phyloP scores from a whole-genome alignment of 2,329 filamentous ascomycete genomes.

The Alternaria infectoria region DNA sequence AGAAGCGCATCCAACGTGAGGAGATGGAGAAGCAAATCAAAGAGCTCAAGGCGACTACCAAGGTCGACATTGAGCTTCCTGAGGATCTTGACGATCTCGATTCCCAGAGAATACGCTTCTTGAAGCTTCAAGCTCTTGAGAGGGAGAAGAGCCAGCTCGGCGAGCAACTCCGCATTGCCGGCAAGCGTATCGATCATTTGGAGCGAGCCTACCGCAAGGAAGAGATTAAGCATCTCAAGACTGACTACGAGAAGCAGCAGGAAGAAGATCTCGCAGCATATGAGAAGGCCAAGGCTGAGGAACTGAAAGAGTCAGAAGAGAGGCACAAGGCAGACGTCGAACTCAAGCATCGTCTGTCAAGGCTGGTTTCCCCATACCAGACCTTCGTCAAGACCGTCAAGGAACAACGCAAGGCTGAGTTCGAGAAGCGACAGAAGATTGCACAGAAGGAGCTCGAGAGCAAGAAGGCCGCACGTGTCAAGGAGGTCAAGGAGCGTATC shows the following conservation, averaged over 20 bases:
- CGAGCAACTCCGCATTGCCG: conserved; percentile 87
- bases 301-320: conserved; percentile 76
- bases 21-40: conserved; percentile 84
- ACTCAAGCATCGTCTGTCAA: conserved; percentile 88
- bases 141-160: conserved; percentile 97
- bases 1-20: conserved; percentile 55
- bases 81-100: conserved; percentile 76
- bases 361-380: conserved; percentile 85
- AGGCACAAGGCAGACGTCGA: conserved; percentile 94
- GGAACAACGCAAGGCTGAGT: conserved; percentile 89
- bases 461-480: conserved; percentile 85
- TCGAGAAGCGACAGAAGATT: conserved; percentile 89
- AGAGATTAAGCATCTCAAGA: conserved; percentile 87
- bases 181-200: conserved; percentile 94
- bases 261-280: conserved; percentile 80
- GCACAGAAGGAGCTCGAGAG: conserved; percentile 93
- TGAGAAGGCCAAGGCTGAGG: conserved; percentile 78
- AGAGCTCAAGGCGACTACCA: conserved; percentile 88
- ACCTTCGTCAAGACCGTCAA: conserved; percentile 81
- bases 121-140: conserved; percentile 95
- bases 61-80: conserved; percentile 81
- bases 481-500: conserved; percentile 84
- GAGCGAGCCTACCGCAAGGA: conserved; percentile 97
- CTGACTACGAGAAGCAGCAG: conserved; percentile 85
- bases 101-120: conserved; percentile 75